A percentile compares a stretch with the other conserved stretches of the same genome.
Evolutionary conservation across 768 basidiomycete genomes (phyloP).

Genomic region (Pleurotus cornucopiae): DNA sequence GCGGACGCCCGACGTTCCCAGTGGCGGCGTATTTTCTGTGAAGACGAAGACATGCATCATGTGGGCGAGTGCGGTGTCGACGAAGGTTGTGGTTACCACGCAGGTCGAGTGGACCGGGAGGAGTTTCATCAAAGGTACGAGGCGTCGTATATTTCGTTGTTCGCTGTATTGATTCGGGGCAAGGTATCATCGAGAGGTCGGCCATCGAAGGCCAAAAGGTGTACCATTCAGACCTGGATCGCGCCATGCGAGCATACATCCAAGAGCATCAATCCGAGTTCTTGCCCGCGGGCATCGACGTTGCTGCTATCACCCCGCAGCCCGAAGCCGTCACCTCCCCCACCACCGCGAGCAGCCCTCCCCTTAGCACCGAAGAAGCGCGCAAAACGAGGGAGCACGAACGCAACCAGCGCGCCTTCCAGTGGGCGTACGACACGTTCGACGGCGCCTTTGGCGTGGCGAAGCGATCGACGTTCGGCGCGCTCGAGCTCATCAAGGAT

Average conservation of each 20-base stretch:
- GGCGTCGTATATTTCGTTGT: constrained; percentile 11
- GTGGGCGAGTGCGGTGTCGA: constrained; percentile 82
- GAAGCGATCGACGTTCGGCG: constrained; percentile 61
- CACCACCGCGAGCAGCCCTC: constrained; percentile 13
- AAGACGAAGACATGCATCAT: constrained; percentile 94
- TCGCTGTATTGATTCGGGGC: not conserved
- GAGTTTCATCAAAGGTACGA: constrained; percentile 89
- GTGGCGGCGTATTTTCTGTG: constrained; percentile 87
- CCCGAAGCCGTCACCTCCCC: constrained; percentile 12
- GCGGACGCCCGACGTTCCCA: constrained; percentile 90
- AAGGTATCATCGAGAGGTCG: constrained; percentile 91
- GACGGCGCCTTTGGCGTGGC: constrained; percentile 74
- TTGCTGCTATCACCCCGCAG: constrained; percentile 43
- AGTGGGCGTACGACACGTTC: constrained; percentile 88
- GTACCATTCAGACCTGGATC: constrained; percentile 81
- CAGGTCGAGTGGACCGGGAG: constrained; percentile 95
- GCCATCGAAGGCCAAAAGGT: constrained; percentile 88
- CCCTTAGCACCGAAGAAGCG: constrained; percentile 27
- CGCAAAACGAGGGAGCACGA: constrained; percentile 61
- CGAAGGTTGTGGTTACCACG: constrained; percentile 81
- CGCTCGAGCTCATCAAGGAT: constrained; percentile 74
- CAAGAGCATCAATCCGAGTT: constrained; percentile 88
- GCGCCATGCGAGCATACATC: constrained; percentile 85
- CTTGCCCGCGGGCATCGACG: constrained; percentile 75
- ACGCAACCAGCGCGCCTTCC: constrained; percentile 66